Base-by-base conservation (phyloP, 495 filamentous ascomycete species). In the Xylaria telfairii region DNA sequence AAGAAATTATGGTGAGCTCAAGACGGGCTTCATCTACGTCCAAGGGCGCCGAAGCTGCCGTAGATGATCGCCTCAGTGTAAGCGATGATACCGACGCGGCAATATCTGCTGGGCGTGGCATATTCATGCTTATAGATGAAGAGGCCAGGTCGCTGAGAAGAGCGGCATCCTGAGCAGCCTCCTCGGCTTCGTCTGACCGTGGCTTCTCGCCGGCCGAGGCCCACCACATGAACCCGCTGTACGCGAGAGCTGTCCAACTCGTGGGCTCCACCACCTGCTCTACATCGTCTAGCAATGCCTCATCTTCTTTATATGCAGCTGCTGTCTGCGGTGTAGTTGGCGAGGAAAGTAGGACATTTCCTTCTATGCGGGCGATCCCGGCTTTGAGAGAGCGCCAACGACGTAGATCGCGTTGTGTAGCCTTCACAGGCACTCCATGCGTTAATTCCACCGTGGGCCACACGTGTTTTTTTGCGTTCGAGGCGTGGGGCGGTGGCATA, bases 211-310 rank as follows among this genome's bases (percentile, higher is more conserved):
- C 96, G 0, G 96, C 96, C 1, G 93, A 95, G 0, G 96, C 96
- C 96, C 96, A 99, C 95, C 95, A 99, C 82, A 98, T 95, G 83
- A 98, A 97, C 4, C 92, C 91, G 32, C 87, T 89, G 77, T 98
- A 98, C 10, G 95, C 95, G 15, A 97, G 87, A 8, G 93, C 92
- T 0, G 93, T 85, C 96, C 95, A 98, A n/a, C 91, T 92, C 46
- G 90, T 83, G 0, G 93, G 90, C 73, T 97, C 94, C 54, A 92
- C 87, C 30, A 94, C 84, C 41, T 78, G 74, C 42, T 87, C 86
- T 46, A 81, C 82, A 37, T 85, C 86, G 63, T 84, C 83, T 59
- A 80, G 75, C 49, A 75, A 69, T 19, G 70, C 72, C 10, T 77
- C 77, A 47, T 78, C 76, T 42, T 80, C 74, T 13, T 78, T 72